Evolutionary conservation across 352 stramenopile species (phyloP).

Genomic region (Phytophthora chlamydospora): DNA sequence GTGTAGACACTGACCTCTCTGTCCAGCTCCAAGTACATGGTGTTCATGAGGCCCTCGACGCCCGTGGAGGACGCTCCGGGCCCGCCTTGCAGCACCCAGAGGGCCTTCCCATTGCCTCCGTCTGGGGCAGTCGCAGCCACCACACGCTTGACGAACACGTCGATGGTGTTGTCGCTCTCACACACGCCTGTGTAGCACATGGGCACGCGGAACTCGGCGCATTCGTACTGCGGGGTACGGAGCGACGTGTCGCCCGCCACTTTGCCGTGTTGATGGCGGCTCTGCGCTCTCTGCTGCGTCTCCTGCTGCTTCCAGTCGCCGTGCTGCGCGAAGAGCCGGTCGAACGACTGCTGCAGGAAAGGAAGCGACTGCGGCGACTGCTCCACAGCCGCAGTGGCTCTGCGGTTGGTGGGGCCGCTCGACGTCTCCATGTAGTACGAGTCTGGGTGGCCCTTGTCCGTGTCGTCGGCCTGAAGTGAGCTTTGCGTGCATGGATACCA

Average conservation of each 20-base stretch:
- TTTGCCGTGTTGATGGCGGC: slow-evolving; percentile 16
- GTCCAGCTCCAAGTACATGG: slow-evolving; percentile 59
- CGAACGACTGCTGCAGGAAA: slow-evolving; percentile 50
- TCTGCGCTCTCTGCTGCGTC: slow-evolving; percentile 2
- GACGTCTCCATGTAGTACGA: slow-evolving; percentile 48
- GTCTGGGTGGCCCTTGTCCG: slow-evolving; percentile 39
- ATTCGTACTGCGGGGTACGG: slow-evolving; percentile 49
- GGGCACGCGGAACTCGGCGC: slow-evolving; percentile 66
- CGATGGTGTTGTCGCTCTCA: slow-evolving; percentile 55
- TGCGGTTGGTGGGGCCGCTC: slow-evolving; percentile 3
- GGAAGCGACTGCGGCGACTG: slow-evolving; percentile 21
- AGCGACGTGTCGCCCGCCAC: background rate
- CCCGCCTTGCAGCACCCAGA: slow-evolving; percentile 78
- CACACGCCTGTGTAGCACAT: slow-evolving; percentile 78
- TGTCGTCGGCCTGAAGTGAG: slow-evolving; percentile 29
- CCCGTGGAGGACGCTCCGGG: slow-evolving; percentile 73
- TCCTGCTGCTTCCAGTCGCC: slow-evolving; percentile 30
- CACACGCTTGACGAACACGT: slow-evolving; percentile 67
- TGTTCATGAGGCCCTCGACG: slow-evolving; percentile 69
- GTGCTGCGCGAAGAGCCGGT: slow-evolving; percentile 36
- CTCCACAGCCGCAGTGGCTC: slow-evolving; percentile 11
- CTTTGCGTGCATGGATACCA: slow-evolving; percentile 61
- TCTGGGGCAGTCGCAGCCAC: slow-evolving; percentile 17
- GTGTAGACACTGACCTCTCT: slow-evolving; percentile 66
- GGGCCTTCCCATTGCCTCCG: slow-evolving; percentile 39